Percentiles rank a stretch among this genome's conserved stretches.
Evolutionary conservation across 2,329 filamentous ascomycete genomes (phyloP).

Genomic region (Xylariaceae sp.): DNA sequence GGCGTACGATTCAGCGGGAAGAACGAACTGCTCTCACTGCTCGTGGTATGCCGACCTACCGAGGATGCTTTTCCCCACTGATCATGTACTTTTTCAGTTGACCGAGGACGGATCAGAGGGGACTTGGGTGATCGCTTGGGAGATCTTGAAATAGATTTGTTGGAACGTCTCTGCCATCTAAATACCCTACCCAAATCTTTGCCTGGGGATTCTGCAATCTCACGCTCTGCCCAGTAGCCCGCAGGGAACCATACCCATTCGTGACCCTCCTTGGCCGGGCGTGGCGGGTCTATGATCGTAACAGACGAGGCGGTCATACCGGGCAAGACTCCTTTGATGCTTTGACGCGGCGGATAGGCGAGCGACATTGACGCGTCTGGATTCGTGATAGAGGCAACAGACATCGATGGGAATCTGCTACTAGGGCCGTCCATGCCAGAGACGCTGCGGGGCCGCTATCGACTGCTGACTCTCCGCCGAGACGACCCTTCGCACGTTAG

Average conservation of each 20-base stretch:
- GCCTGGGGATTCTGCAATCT: slow-evolving; percentile 39
- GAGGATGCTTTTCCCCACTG: neutral
- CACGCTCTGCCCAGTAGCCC: slow-evolving; percentile 68
- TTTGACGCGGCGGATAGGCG: slow-evolving; percentile 17
- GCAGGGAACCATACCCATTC: slow-evolving; percentile 70
- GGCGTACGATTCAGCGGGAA: slow-evolving; percentile 13
- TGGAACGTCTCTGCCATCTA: slow-evolving; percentile 49
- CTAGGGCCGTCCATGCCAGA: slow-evolving; percentile 38
- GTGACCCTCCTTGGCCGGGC: slow-evolving; percentile 57
- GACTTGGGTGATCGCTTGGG: slow-evolving; percentile 19
- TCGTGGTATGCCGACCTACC: slow-evolving; percentile 6
- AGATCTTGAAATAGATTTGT: slow-evolving; percentile 34
- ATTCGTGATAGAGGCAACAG: slow-evolving; percentile 19
- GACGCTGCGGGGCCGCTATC: slow-evolving; percentile 37
- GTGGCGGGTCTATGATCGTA: slow-evolving; percentile 56
- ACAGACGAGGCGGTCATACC: slow-evolving; percentile 19
- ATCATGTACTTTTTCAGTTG: neutral
- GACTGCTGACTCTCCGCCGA: slow-evolving; percentile 26
- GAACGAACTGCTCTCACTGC: slow-evolving; percentile 20
- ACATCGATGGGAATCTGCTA: slow-evolving; percentile 34
- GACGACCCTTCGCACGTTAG: slow-evolving; percentile 29
- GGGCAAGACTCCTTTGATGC: slow-evolving; percentile 25
- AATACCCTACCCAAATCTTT: slow-evolving; percentile 45
- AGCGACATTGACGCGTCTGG: slow-evolving; percentile 2
- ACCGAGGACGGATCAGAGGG: neutral